Conservation (phyloP, 1,284 basidiomycete species). For the Acaromyces ingoldii region DNA sequence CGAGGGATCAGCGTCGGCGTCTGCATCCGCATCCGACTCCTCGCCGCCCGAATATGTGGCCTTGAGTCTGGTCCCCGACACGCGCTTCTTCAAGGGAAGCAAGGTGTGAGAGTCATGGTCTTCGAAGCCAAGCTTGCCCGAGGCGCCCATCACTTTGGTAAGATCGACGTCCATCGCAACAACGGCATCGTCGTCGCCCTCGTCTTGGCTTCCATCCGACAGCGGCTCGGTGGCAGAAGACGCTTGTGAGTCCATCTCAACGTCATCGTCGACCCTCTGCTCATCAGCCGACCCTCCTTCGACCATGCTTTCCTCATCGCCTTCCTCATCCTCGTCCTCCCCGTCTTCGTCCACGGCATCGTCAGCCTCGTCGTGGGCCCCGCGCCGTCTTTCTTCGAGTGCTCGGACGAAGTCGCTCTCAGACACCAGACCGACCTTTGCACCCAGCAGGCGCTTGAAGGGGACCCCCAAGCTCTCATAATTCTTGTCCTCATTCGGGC, state of each 20-base stretch:
- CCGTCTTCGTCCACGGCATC: conserved; percentile 15
- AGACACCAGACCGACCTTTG: neutral
- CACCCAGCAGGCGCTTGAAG: neutral
- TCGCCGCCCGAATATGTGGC: conserved; percentile 21
- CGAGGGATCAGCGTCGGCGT: neutral
- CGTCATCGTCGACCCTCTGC: conserved; percentile 4
- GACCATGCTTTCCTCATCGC: conserved; percentile 8
- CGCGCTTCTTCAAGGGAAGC: conserved; percentile 44
- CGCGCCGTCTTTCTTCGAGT: neutral
- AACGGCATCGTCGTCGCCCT: conserved; percentile 32
- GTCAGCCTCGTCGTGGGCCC: neutral
- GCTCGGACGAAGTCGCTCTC: conserved; percentile 7
- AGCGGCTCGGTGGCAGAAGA: conserved; percentile 39
- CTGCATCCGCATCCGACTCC: neutral
- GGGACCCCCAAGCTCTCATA: neutral
- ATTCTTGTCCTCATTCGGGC: conserved; percentile 5
- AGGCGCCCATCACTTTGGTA: no score
- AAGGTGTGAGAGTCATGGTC: conserved; percentile 13
- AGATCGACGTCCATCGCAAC: conserved; percentile 12
- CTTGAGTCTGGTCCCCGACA: conserved; percentile 41
- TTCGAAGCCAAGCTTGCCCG: no score
- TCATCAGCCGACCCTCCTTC: conserved; percentile 16
- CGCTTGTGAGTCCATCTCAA: conserved; percentile 18
- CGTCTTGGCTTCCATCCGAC: conserved; percentile 28
- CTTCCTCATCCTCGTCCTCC: conserved; percentile 11